Conservation (phyloP, 2,329 filamentous ascomycete genomes). For the Alternaria longipes region DNA sequence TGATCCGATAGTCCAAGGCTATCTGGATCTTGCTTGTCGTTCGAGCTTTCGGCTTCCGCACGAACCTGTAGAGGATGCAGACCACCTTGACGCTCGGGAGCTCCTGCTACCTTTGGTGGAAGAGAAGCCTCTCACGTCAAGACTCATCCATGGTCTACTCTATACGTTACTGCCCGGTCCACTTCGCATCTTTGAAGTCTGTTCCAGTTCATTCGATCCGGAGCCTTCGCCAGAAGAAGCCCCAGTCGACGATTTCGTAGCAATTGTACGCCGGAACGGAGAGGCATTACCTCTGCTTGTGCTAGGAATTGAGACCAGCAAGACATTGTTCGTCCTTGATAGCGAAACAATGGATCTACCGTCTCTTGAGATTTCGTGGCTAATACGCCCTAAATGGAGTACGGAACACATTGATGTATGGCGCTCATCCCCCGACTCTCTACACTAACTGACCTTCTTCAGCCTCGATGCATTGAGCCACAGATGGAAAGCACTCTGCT, state of each 20-base stretch:
- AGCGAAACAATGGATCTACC: background rate
- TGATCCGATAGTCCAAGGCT: conserved; percentile 2
- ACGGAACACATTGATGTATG: conserved; percentile 10
- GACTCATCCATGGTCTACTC: conserved; percentile 1
- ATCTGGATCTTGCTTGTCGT: conserved; percentile 7
- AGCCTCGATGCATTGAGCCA: conserved; percentile 3
- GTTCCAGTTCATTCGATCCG: too few relatives aligned
- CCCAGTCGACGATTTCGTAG: background rate
- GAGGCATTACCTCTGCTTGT: background rate
- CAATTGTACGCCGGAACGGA: background rate
- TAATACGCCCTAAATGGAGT: conserved; percentile 1
- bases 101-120: conserved; percentile 7
- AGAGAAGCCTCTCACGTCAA: conserved; percentile 6
- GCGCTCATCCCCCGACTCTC: background rate
- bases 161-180: conserved; percentile 1
- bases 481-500: conserved; percentile 9
- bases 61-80: conserved; percentile 5
- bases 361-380: background rate
- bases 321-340: conserved; percentile 1
- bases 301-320: background rate
- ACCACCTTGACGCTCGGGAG: background rate
- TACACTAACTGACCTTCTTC: background rate
- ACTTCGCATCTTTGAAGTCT: conserved; percentile 2
- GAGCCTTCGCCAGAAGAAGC: too few relatives aligned
- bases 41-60: conserved; percentile 7